Evolutionary conservation across 2,329 filamentous ascomycete species (phyloP).

Genomic region (Fusarium humuli): DNA sequence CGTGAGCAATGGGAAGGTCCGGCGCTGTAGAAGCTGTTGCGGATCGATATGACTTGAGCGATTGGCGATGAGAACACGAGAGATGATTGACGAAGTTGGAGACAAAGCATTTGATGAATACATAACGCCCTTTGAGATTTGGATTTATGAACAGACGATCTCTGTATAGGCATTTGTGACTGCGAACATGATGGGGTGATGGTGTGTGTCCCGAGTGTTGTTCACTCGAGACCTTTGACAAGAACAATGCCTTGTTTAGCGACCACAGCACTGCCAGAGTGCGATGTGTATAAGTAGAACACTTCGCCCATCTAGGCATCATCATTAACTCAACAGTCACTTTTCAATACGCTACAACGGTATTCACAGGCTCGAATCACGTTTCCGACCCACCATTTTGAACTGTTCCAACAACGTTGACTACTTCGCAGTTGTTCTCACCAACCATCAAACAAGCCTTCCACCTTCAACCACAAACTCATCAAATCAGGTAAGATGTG

Average conservation of each 20-base stretch:
- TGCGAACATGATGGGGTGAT: too few relatives aligned
- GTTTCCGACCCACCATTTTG: neutral
- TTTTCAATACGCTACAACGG: neutral
- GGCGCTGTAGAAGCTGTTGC: too few relatives aligned
- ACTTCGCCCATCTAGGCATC: neutral
- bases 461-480: neutral
- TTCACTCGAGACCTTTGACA: neutral
- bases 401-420: neutral
- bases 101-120: neutral
- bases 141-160: neutral
- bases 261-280: neutral
- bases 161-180: too few relatives aligned
- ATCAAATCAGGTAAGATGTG: constrained; percentile 2
- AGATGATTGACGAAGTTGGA: constrained; percentile 26
- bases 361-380: neutral
- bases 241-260: neutral
- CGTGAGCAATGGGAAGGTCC: constrained; percentile 85
- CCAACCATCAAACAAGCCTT: neutral
- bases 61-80: constrained; percentile 25
- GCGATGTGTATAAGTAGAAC: neutral
- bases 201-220: fast-evolving
- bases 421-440: neutral
- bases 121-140: neutral
- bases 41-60: too few relatives aligned
- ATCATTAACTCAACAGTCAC: neutral